Base-by-base conservation (phyloP, 495 filamentous ascomycete species). In the Haplographium delicatum region DNA sequence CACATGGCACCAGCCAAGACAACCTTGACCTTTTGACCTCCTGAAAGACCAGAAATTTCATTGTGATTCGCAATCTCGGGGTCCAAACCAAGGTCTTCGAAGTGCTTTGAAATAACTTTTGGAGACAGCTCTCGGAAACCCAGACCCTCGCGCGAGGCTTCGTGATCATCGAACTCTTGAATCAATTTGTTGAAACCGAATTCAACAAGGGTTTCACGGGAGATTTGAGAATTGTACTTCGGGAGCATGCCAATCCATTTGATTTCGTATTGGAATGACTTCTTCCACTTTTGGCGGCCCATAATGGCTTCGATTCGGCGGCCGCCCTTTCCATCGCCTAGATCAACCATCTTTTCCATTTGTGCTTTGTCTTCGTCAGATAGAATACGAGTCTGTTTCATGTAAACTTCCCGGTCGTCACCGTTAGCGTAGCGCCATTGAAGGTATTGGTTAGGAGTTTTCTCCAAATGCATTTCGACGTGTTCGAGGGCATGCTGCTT, bases 21-120 rank as follows among this genome's bases (percentile, higher is more conserved):
- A 37, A 98, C 93, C 78, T 98, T 98, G 70, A 98, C 93, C 71
- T 98, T 98, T 65, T 98, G 93, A n/a, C 93, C 93, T 70, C 93
- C 93, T 4, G 91, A 96, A 4, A 98, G 75, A 63, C 93, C 94
- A 39, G 89, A 91, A 62, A 98, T 98, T 68, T 96, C 82, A 67
- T 96, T 98, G 79, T 98, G 94, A 69, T 94, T 94, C 52, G 93
- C 93, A 62, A 98, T 96, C 59, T 98, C 93, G 2, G 93, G 91
- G 64, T 96, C 93, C 35, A 98, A 78, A 26, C 93, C 93, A 31
- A 97, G 76, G 53, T 98, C 94, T 64, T 96, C 91, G 58, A 98
- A 98, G 69, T 98, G 93, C 80, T 97, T 94, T 39, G 84, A 82
- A 69, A 98, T 98, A 60, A 91, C 82, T 60, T 89, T 87, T 19